Evolutionary conservation across 441 rosid species (phyloP), one percentile per base, ranked within the genome.

Genomic region (Omphalea diandra): DNA sequence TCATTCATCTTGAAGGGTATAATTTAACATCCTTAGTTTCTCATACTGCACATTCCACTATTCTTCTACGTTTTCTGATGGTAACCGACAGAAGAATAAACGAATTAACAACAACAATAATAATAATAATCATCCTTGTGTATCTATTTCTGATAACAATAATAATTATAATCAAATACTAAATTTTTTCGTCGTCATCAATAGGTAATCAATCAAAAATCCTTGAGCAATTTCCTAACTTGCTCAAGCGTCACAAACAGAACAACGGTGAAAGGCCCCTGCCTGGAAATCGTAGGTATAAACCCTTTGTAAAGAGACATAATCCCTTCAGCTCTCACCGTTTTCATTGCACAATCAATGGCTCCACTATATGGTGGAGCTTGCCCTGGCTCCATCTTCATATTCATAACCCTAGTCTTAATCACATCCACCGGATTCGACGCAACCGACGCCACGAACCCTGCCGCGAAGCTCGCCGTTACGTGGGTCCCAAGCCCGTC

Each of bases 361-460:
- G 96, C 92, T 18, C 98, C 97, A 3, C 52, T 79, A 41, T 93
- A 90, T 41, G 94, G 89, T 47, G 90, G 77, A 7, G 77, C 76
- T 55, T 56, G 44, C 29, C 95, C 98, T 0, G 83, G 76, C 66
- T 79, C 88, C 63, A 85, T 90, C 61, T 81, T 87, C 98, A 92
- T 92, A 63, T 90, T 90, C 96, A 90, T 88, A 14, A 92, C 91
- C 60, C 94, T 84, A 10, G 97, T 93, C 80, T 93, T 93, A 1
- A 93, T 87, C 78, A 90, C 97, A 74, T 93, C 98, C 54, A 93
- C 89, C 27, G 98, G 97, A 57, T 87, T 90, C 58, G 95, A 87
- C 69, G 91, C 94, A 31, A 83, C 89, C 12, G 91, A 57, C 26
- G 95, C 98, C 76, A 93, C 95, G 38, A 93, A 82, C 59, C 98